phyloP scores from a whole-genome alignment of 2,329 filamentous ascomycete genomes.

The Beauveria scarabaeidicola region DNA sequence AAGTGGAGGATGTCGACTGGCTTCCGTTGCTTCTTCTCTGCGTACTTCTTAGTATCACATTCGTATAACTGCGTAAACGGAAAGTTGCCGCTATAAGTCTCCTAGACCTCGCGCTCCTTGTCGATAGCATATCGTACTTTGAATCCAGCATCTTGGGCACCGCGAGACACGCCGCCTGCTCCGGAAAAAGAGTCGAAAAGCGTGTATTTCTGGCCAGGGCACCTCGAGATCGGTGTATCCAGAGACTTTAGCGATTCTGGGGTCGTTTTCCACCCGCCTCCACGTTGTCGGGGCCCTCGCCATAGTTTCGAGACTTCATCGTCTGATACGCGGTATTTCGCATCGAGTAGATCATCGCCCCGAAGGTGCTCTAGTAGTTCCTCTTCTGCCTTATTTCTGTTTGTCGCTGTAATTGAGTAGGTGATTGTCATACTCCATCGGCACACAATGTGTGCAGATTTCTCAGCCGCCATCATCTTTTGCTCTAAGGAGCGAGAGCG shows the following conservation, averaged over 20 bases:
- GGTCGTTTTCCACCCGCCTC: slow-evolving; percentile 11
- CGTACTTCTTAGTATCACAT: slow-evolving; percentile 41
- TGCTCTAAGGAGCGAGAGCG: slow-evolving; percentile 11
- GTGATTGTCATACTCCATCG: slow-evolving; percentile 36
- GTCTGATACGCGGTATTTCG: slow-evolving; percentile 16
- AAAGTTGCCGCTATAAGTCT: slow-evolving; percentile 54
- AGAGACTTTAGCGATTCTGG: background rate
- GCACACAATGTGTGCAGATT: slow-evolving; percentile 36
- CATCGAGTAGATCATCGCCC: slow-evolving; percentile 22
- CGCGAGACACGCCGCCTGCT: slow-evolving; percentile 61
- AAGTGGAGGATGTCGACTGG: slow-evolving; percentile 63
- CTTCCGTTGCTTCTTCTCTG: slow-evolving; percentile 26
- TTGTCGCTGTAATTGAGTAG: slow-evolving; percentile 18
- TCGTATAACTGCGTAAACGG: slow-evolving; percentile 38
- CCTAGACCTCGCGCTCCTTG: slow-evolving; percentile 44
- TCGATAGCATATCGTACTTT: slow-evolving; percentile 57
- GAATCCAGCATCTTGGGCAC: slow-evolving; percentile 51
- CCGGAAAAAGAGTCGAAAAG: slow-evolving; percentile 67
- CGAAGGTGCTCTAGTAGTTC: slow-evolving; percentile 28
- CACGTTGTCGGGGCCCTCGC: background rate
- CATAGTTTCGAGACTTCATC: background rate
- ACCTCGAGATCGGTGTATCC: background rate
- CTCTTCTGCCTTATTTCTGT: slow-evolving; percentile 22
- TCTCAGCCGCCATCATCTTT: slow-evolving; percentile 16
- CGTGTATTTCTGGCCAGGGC: slow-evolving; percentile 45